Evolutionary conservation across 495 filamentous ascomycete species (phyloP), one percentile per base, ranked within the genome.

Genomic region (Hyaloscypha variabilis): DNA sequence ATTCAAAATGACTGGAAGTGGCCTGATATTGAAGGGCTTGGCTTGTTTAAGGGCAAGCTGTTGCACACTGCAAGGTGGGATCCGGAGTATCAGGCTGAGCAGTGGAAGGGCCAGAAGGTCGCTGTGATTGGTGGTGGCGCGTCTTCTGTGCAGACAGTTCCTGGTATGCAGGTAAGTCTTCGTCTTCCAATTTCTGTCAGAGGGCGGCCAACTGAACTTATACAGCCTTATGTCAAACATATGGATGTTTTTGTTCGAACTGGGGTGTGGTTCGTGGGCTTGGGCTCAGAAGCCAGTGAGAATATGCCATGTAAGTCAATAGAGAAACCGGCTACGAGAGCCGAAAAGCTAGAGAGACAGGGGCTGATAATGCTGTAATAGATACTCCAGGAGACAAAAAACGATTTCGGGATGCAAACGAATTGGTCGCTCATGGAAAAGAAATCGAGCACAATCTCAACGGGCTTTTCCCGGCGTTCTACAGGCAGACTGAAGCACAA

Each of bases 231-330:
- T 21, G 17, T 39, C 30, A 19, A 34, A 8, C 10, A 34, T 23
- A 34, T 39, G 56, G 56, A 58, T 39, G 30, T 58, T 6, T 56
- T 56, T 56, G 53, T 56, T 26, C 53, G 53, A 56, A 56, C 53
- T 17, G 53, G 53, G 6, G 53, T 56, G n/a, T 56, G 53, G 53
- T 56, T 56, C 6, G 53, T 56, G 10, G 53, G 53, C n/a, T 29
- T 56, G n/a, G 53, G 53, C 25, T 3, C 53, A 24, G 53, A 56
- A 29, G 3, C 53, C 23, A 19, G 49, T 5, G 6, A 6, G 17
- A 52, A 52, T 52, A 19, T 19, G 6, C 6, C 5, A 21, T 52
- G 49, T 52, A 52, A 52, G 49, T n/a, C n/a, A n/a, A n/a, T n/a
- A n/a, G n/a, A n/a, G n/a, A n/a, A n/a, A n/a, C n/a, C n/a, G n/a